Percentiles rank a stretch among this genome's conserved stretches.
Conservation (phyloP, 306 rosid species). For the Hippophae gyantsensis region DNA sequence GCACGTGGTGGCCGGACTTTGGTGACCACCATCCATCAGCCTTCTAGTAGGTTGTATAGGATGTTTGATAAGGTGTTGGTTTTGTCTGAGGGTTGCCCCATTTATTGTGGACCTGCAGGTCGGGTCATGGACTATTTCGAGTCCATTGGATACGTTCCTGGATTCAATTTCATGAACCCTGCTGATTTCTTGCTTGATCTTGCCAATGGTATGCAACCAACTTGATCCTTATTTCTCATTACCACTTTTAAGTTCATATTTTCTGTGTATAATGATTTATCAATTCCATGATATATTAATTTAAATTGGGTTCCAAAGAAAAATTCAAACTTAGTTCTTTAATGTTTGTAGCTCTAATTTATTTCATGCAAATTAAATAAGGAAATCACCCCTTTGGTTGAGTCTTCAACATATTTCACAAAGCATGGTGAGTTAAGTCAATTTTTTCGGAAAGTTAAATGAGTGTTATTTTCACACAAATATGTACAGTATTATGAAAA, state of each 20-base stretch:
- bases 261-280: too few relatives aligned
- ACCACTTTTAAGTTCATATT: neutral
- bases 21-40: slow-evolving; percentile 75
- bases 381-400: too few relatives aligned
- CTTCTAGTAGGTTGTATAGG: slow-evolving; percentile 58
- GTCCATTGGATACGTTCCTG: slow-evolving; percentile 48
- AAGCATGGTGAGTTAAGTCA: too few relatives aligned
- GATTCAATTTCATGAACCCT: slow-evolving; percentile 60
- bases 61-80: slow-evolving; percentile 81
- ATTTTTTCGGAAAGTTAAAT: too few relatives aligned
- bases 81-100: slow-evolving; percentile 58
- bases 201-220: slow-evolving; percentile 51
- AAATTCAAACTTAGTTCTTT: too few relatives aligned
- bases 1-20: slow-evolving; percentile 70
- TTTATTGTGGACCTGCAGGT: slow-evolving; percentile 47
- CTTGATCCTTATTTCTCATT: neutral
- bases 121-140: slow-evolving; percentile 72
- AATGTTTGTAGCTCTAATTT: too few relatives aligned
- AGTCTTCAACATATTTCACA: too few relatives aligned
- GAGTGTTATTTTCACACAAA: too few relatives aligned
- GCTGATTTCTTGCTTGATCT: slow-evolving; percentile 84
- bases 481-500: too few relatives aligned
- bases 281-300: too few relatives aligned
- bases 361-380: too few relatives aligned
- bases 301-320: too few relatives aligned